Conservation (phyloP, 352 stramenopile species). For the Globisporangium iwayamae region DNA sequence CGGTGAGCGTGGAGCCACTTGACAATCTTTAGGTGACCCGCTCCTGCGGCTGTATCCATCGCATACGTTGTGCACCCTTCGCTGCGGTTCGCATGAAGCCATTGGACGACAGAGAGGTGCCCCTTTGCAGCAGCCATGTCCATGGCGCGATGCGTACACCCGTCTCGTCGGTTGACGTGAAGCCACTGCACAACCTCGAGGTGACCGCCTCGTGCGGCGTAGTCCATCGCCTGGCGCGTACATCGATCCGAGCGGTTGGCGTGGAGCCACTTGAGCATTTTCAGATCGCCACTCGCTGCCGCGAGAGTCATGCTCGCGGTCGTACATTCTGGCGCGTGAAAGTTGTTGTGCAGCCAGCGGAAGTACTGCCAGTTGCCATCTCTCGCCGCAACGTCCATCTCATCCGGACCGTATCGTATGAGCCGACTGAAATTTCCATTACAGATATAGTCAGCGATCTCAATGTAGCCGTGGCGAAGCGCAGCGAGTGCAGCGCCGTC, state of each 20-base stretch:
- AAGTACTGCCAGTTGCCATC: background rate
- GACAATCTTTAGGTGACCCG: background rate
- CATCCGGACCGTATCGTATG: background rate
- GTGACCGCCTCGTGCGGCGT: background rate
- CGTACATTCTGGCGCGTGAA: background rate
- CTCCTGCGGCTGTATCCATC: conserved; percentile 1
- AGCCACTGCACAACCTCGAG: conserved; percentile 8
- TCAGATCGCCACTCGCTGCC: background rate
- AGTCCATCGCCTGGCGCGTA: conserved; percentile 2
- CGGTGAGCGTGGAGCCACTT: background rate
- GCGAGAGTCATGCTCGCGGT: background rate
- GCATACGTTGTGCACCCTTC: conserved; percentile 3
- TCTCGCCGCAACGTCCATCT: background rate
- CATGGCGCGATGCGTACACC: conserved; percentile 1
- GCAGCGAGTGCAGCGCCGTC: background rate
- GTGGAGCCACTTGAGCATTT: conserved; percentile 1
- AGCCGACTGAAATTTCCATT: background rate
- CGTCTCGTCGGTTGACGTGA: background rate
- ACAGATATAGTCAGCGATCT: background rate
- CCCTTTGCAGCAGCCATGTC: background rate
- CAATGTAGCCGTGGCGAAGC: background rate
- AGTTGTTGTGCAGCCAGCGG: background rate
- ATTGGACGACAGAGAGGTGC: background rate
- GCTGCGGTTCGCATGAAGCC: conserved; percentile 2
- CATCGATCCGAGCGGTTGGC: background rate